Evolutionary conservation across 768 basidiomycete species (phyloP).

Genomic region (Leccinum rimulosum): DNA sequence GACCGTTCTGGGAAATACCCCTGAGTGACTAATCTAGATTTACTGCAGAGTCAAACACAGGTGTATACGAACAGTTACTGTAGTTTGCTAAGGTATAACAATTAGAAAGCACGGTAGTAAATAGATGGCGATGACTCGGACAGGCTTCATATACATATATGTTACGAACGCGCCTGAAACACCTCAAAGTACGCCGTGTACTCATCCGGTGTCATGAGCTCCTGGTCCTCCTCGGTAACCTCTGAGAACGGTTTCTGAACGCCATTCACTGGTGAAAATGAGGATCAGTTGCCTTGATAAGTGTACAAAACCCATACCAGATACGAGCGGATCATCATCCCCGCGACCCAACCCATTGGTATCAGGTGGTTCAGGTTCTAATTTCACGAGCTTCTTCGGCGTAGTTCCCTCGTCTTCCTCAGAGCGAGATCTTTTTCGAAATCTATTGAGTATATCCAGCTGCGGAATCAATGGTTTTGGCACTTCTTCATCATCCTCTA

Average conservation of each 20-base stretch:
- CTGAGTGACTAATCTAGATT: not conserved
- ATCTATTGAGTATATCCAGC: constrained; percentile 67
- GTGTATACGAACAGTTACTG: constrained; percentile 1
- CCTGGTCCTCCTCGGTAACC: constrained; percentile 91
- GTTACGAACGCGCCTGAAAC: constrained; percentile 44
- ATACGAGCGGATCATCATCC: constrained; percentile 61
- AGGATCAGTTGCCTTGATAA: not conserved
- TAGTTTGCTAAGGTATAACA: constrained; percentile 15
- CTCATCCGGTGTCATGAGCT: constrained; percentile 91
- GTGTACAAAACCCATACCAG: constrained; percentile 44
- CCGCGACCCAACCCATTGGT: constrained; percentile 14
- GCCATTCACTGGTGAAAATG: constrained; percentile 61
- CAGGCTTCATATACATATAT: not conserved
- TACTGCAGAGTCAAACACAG: not conserved
- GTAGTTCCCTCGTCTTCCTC: constrained; percentile 50
- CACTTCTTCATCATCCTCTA: constrained; percentile 74
- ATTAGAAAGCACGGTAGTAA: constrained; percentile 12
- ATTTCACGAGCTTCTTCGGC: constrained; percentile 41
- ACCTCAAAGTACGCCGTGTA: constrained; percentile 80
- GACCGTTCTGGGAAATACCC: constrained; percentile 14
- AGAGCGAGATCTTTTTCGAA: constrained; percentile 72
- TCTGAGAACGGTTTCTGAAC: constrained; percentile 67
- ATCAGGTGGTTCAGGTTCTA: constrained; percentile 33
- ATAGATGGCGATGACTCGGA: not conserved
- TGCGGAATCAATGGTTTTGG: constrained; percentile 64